These are phyloP conservation scores for Neurospora sp. DNA, from an alignment of 495 filamentous ascomycete species.

Conservation along the genomic window DNA sequence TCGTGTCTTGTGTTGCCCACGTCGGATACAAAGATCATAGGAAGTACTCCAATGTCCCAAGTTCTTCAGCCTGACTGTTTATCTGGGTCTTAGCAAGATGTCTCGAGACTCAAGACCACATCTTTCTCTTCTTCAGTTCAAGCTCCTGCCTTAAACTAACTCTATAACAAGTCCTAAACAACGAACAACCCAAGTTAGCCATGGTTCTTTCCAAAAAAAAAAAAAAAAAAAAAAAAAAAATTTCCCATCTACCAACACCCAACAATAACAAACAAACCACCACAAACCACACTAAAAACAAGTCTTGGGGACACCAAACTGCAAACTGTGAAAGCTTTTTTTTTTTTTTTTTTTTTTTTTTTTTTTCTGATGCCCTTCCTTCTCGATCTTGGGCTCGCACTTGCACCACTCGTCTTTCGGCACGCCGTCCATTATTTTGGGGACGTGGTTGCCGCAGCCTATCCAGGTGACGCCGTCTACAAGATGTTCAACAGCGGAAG, in stretches of 20 bases:
- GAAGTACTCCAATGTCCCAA: neutral
- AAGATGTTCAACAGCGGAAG: neutral
- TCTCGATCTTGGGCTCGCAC: slow-evolving; percentile 51
- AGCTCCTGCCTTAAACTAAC: neutral
- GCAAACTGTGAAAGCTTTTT: neutral
- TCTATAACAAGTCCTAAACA: neutral
- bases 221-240: neutral
- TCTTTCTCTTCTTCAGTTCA: neutral
- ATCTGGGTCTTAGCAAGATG: neutral
- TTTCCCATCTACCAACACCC: too few relatives aligned
- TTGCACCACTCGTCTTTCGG: slow-evolving; percentile 51
- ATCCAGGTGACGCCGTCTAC: slow-evolving; percentile 61
- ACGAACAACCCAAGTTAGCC: neutral
- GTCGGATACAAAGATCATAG: neutral
- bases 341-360: neutral
- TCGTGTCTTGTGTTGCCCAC: neutral
- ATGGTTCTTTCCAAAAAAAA: neutral
- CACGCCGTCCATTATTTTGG: slow-evolving; percentile 53
- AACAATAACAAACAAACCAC: neutral
- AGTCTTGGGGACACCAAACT: neutral
- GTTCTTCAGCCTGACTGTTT: neutral
- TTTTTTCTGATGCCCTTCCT: slow-evolving; percentile 45
- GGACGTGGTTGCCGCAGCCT: slow-evolving; percentile 62
- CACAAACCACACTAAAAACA: neutral
- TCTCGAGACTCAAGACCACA: neutral